These are phyloP conservation scores for Colletotrichum gigasporum DNA, from an alignment of 2,329 filamentous ascomycete genomes.

Conservation along the genomic window DNA sequence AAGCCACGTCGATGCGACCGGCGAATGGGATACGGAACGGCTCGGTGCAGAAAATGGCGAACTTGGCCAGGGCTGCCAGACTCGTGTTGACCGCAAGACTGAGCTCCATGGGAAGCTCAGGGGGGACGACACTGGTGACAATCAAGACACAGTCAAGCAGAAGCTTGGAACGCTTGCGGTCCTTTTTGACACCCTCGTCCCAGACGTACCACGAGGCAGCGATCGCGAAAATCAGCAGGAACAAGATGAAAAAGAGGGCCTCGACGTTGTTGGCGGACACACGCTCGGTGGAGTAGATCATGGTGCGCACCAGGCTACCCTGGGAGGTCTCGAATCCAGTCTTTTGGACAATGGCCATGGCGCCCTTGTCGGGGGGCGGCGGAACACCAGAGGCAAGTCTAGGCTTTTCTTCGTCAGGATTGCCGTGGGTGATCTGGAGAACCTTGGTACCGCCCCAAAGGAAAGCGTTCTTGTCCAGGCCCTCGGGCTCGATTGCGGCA, in stretches of 20 bases:
- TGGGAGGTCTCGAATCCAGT: constrained; percentile 99
- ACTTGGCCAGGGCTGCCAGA: constrained; percentile 91
- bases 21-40: constrained; percentile 98
- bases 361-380: constrained; percentile 90
- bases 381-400: constrained; percentile 81
- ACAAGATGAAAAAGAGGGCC: constrained; percentile 96
- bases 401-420: constrained; percentile 76
- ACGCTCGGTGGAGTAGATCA: constrained; percentile 99
- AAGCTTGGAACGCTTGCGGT: constrained; percentile 96
- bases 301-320: constrained; percentile 95
- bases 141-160: constrained; percentile 97
- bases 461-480: constrained; percentile 95
- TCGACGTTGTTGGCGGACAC: constrained; percentile 99
- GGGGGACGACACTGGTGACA: constrained; percentile 97
- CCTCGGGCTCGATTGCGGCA: constrained; percentile 84
- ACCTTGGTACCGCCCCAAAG: constrained; percentile 98
- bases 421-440: constrained; percentile 91
- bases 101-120: constrained; percentile 97
- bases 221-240: constrained; percentile 94
- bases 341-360: constrained; percentile 93
- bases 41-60: constrained; percentile 98
- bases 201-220: constrained; percentile 99
- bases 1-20: constrained; percentile 93
- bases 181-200: constrained; percentile 93
- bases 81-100: constrained; percentile 98